phyloP scores from a whole-genome alignment of 2,329 filamentous ascomycete genomes.

The Colletotrichum brevisporum region DNA sequence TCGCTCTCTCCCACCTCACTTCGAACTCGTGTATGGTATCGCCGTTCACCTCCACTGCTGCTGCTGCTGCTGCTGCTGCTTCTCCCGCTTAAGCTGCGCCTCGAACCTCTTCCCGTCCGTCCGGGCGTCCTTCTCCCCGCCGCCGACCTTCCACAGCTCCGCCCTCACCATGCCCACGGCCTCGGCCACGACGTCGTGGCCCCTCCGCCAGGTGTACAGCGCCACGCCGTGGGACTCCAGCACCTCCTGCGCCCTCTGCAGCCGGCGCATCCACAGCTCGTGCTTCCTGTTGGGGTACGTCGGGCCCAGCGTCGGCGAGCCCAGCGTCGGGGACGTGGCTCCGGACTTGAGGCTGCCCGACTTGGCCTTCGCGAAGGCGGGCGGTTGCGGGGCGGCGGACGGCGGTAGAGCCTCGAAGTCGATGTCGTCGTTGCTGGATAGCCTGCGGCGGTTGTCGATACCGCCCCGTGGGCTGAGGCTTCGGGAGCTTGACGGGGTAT shows the following conservation, averaged over 20 bases:
- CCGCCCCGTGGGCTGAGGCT: conserved; percentile 51
- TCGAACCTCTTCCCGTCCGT: conserved; percentile 42
- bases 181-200: conserved; percentile 77
- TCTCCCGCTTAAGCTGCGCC: conserved; percentile 36
- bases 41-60: conserved; percentile 17
- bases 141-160: conserved; percentile 61
- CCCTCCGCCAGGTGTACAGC: conserved; percentile 80
- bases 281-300: conserved; percentile 73
- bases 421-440: conserved; percentile 55
- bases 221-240: conserved; percentile 76
- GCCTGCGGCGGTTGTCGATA: conserved; percentile 49
- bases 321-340: conserved; percentile 49
- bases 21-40: not conserved
- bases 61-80: conserved; percentile 33
- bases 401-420: conserved; percentile 58
- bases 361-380: conserved; percentile 44
- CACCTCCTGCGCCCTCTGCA: conserved; percentile 74
- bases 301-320: conserved; percentile 53
- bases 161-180: conserved; percentile 75
- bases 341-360: conserved; percentile 49
- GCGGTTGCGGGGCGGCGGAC: conserved; percentile 43
- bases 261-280: conserved; percentile 78
- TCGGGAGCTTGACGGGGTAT: conserved; percentile 53
- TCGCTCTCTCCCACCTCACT: not conserved
- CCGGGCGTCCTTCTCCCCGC: conserved; percentile 39